phyloP scores from a whole-genome alignment of 306 rosid species.

The Quercus ilex region DNA sequence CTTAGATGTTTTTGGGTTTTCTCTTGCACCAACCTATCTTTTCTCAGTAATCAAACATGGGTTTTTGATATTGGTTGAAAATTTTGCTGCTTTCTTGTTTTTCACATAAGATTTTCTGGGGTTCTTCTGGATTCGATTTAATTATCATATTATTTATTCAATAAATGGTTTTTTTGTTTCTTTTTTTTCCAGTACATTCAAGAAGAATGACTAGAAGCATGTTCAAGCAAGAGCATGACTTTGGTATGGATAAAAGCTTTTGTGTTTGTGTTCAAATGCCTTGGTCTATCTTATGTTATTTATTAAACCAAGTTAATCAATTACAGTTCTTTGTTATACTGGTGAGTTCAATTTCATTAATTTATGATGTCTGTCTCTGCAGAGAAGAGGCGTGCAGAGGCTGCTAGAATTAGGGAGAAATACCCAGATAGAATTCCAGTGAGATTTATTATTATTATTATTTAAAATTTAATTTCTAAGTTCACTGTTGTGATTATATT shows the following conservation, averaged over 20 bases:
- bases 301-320: neutral
- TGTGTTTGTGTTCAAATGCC: neutral
- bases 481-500: neutral
- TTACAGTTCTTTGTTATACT: neutral
- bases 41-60: neutral
- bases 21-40: neutral
- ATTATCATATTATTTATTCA: neutral
- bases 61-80: neutral
- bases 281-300: neutral
- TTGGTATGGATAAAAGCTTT: conserved; percentile 19
- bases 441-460: conserved; percentile 16
- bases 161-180: neutral
- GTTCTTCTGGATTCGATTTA: neutral
- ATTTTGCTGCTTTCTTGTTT: neutral
- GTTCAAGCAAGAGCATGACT: conserved; percentile 50
- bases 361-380: neutral
- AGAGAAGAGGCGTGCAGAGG: conserved; percentile 59
- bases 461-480: neutral
- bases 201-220: conserved; percentile 35
- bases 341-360: neutral
- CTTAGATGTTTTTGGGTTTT: neutral
- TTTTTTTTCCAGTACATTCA: conserved; percentile 18
- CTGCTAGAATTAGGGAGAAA: conserved; percentile 38
- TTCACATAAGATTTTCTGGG: neutral
- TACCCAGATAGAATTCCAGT: conserved; percentile 62